Base-by-base conservation (phyloP, 2,329 filamentous ascomycete genomes). In the Capronia americana region DNA sequence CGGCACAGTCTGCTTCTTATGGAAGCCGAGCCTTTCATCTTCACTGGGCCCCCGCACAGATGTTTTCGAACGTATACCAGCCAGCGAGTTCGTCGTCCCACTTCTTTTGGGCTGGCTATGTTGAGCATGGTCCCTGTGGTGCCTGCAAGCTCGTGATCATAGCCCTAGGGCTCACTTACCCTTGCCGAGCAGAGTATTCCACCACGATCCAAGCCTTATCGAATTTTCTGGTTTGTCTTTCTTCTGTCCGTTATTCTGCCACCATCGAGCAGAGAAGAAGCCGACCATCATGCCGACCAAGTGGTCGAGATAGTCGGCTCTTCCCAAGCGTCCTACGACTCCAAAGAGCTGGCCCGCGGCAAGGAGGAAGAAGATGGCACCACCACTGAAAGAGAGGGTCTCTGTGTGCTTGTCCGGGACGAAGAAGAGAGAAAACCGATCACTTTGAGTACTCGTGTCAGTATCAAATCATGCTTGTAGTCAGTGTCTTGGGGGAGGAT, bases 241-340 rank as follows among this genome's bases (percentile, higher is more conserved):
- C 38, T 64, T 64, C 12, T 60, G 44, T 8, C 61, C 55, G 17
- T 66, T 66, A 54, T 28, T 66, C 55, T 65, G 61, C 61, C 61
- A 65, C 68, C 65, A 69, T 30, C 59, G 67, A 48, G 73, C 75
- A n/a, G 70, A 70, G 17, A 73, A 68, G 1, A 74, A 72, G 50
- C 80, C 80, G 5, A 75, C 71, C 4, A 77, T 68, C 66, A 79
- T 79, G 0, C 80, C 80, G 28, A 78, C 78, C 38, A 81, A 70
- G 72, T 82, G 80, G 14, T 79, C 78, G 61, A 75, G 77, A 60
- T 80, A 74, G 64, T 81, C 79, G 65, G 81, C 75, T 14, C 74
- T 75, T 24, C 71, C 72, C 12, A 76, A 70, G 73, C 12, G 75
- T 69, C 26, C 74, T 58, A 69, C 78, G 70, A 56, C 73, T 73